phyloP scores from a whole-genome alignment of 1,284 basidiomycete species.

The Ustilago nuda region DNA sequence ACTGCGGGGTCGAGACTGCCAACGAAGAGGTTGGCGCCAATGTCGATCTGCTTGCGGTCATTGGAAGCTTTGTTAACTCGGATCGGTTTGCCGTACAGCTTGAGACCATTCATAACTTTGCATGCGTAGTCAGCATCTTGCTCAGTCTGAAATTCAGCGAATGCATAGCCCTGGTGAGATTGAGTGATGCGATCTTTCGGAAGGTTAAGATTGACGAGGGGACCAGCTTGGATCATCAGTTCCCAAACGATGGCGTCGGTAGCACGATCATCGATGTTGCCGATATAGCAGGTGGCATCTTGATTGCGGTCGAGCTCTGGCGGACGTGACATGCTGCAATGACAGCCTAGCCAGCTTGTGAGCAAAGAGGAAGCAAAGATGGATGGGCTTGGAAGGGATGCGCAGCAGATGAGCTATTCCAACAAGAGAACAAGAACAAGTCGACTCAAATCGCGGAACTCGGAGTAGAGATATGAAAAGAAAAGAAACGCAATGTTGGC shows the following conservation, averaged over 20 bases:
- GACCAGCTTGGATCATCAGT: constrained; percentile 97
- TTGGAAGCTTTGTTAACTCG: constrained; percentile 95
- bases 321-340: constrained; percentile 53
- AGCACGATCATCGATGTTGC: constrained; percentile 94
- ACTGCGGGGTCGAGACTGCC: constrained; percentile 93
- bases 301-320: constrained; percentile 66
- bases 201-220: constrained; percentile 84
- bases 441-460: too few relatives aligned
- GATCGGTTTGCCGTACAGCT: constrained; percentile 97
- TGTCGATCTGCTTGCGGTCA: constrained; percentile 96
- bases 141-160: constrained; percentile 98
- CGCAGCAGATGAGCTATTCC: background rate
- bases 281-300: constrained; percentile 71
- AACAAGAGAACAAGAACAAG: too few relatives aligned
- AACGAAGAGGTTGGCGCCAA: constrained; percentile 96
- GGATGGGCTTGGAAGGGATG: background rate
- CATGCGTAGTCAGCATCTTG: constrained; percentile 99
- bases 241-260: constrained; percentile 97
- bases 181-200: constrained; percentile 99
- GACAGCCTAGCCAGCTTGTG: background rate
- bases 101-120: constrained; percentile 99
- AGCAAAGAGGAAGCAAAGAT: background rate
- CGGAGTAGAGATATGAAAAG: too few relatives aligned
- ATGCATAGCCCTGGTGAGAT: constrained; percentile 97
- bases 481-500: too few relatives aligned